These are phyloP conservation scores for Colletotrichum sp. DNA, from an alignment of 2,329 filamentous ascomycete genomes.

Conservation along the genomic window DNA sequence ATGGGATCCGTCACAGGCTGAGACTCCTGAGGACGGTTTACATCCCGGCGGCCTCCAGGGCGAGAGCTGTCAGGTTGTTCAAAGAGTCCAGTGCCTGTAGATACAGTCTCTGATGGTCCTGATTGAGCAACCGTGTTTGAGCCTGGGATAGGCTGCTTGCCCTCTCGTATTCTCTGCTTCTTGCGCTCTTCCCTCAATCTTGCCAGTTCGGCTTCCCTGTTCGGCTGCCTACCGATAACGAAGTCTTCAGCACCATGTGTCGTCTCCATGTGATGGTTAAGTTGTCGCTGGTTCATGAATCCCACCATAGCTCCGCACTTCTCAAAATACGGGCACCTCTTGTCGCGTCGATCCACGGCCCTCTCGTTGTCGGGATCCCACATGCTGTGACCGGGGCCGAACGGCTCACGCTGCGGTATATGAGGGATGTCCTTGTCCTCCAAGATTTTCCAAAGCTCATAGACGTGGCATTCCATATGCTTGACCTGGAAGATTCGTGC, in stretches of 20 bases:
- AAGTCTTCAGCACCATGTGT: conserved; percentile 11
- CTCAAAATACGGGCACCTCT: conserved; percentile 21
- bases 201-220: not conserved
- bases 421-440: not conserved
- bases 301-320: conserved; percentile 23
- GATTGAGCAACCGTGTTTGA: not conserved
- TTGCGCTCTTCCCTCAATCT: not conserved
- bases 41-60: not conserved
- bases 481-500: conserved; percentile 2
- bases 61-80: not conserved
- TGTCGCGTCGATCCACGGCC: conserved; percentile 18
- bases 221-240: not conserved
- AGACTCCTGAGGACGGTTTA: not conserved
- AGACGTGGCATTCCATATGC: conserved; percentile 25
- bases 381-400: conserved; percentile 13
- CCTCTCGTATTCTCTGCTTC: not conserved
- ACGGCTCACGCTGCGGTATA: not conserved
- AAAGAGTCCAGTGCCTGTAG: not conserved
- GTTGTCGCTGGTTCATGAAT: conserved; percentile 21
- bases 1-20: not conserved
- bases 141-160: conserved; percentile 1
- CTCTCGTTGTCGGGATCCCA: conserved; percentile 17
- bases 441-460: conserved; percentile 18
- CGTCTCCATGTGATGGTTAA: conserved; percentile 16
- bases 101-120: not conserved